Conservation (phyloP, 2,329 filamentous ascomycete species). For the Malbranchea zuffiana region DNA sequence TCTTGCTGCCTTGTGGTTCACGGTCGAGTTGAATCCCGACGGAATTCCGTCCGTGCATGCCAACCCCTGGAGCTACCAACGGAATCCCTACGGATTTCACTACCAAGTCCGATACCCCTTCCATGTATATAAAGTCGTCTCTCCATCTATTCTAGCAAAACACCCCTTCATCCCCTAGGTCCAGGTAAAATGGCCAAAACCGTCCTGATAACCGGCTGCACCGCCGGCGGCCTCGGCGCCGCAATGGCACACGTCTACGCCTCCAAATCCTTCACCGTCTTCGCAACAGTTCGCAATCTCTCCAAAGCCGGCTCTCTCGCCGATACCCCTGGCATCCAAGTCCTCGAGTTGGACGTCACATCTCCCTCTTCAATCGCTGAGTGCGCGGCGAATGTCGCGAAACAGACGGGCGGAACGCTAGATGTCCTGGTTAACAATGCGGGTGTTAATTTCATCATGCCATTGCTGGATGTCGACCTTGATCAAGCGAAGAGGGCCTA, state of each 20-base stretch:
- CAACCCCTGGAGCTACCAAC: no score
- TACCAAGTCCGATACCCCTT: no score
- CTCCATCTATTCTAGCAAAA: slow-evolving; percentile 19
- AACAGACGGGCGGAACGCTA: slow-evolving; percentile 25
- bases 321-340: slow-evolving; percentile 18
- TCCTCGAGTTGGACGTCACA: slow-evolving; percentile 26
- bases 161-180: no score
- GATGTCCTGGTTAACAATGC: slow-evolving; percentile 38
- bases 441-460: slow-evolving; percentile 26
- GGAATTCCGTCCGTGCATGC: no score
- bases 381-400: slow-evolving; percentile 18
- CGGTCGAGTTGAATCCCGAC: no score
- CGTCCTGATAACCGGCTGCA: slow-evolving; percentile 33
- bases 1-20: no score
- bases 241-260: slow-evolving; percentile 30
- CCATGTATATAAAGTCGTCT: no score
- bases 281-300: slow-evolving; percentile 25
- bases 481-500: slow-evolving; percentile 28
- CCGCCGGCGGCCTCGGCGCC: slow-evolving; percentile 30
- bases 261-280: slow-evolving; percentile 23
- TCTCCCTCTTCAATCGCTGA: slow-evolving; percentile 22
- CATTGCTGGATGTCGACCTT: slow-evolving; percentile 29
- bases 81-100: no score
- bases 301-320: slow-evolving; percentile 19
- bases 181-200: slow-evolving; percentile 15